phyloP scores from a whole-genome alignment of 805 yeast species.

The Priceomyces carsonii region DNA sequence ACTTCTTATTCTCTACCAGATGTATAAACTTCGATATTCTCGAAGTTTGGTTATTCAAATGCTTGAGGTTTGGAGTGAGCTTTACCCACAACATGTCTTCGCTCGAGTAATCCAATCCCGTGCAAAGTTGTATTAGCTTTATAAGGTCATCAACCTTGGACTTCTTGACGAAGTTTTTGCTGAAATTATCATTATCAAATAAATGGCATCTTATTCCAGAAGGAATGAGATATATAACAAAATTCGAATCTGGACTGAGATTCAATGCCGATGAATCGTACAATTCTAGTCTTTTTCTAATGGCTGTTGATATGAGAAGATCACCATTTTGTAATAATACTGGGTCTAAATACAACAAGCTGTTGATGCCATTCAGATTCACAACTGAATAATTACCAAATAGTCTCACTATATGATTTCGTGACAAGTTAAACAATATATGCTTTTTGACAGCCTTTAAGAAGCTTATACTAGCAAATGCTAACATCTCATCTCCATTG shows the following conservation, averaged over 20 bases:
- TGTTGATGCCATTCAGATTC: slow-evolving; percentile 9
- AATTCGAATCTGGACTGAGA: slow-evolving; percentile 17
- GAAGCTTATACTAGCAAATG: slow-evolving; percentile 37
- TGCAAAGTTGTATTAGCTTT: slow-evolving; percentile 34
- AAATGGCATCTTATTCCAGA: slow-evolving; percentile 46
- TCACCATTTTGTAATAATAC: slow-evolving; percentile 40
- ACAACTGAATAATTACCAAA: slow-evolving; percentile 42
- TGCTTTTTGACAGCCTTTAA: slow-evolving; percentile 42
- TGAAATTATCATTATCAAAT: slow-evolving; percentile 26
- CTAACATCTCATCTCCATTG: slow-evolving; percentile 16
- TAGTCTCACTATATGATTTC: slow-evolving; percentile 21
- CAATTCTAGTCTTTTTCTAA: slow-evolving; percentile 23
- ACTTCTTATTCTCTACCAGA: slow-evolving; percentile 53
- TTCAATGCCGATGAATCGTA: slow-evolving; percentile 15
- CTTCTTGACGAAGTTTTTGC: slow-evolving; percentile 19
- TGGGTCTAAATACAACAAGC: slow-evolving; percentile 36
- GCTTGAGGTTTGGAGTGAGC: slow-evolving; percentile 65
- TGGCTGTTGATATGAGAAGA: slow-evolving; percentile 30
- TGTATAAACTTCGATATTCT: slow-evolving; percentile 57
- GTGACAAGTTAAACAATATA: slow-evolving; percentile 33
- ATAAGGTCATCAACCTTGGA: slow-evolving; percentile 27
- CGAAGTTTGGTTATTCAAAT: slow-evolving; percentile 69
- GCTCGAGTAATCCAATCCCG: slow-evolving; percentile 28
- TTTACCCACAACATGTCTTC: slow-evolving; percentile 56
- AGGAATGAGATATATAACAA: slow-evolving; percentile 40